Base-by-base conservation (phyloP, 768 basidiomycete species). In the Psilocybe cubensis region DNA sequence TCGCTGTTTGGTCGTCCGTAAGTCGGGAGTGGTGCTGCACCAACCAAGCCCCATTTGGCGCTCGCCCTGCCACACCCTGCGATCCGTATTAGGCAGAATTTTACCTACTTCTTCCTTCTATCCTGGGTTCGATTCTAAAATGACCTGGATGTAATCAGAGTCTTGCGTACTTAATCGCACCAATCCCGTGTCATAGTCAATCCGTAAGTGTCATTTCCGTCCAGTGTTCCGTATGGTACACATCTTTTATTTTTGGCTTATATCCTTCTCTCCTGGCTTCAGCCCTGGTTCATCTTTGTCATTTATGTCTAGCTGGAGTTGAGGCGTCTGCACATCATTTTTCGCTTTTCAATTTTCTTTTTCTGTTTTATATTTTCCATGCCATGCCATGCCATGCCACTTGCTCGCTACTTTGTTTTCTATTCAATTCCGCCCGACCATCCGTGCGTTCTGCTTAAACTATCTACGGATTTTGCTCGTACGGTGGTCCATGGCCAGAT, bases 141-240 rank as follows among this genome's bases (percentile, higher is more conserved):
- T 28, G 46, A 48, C 17, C 8, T 18, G 56, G 57, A 64, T 60
- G 55, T 40, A 54, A 62, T 58, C 55, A 61, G 49, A 43, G 45
- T 52, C 47, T 55, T 59, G 42, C 56, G 51, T 52, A 47, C 61
- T 56, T 57, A 52, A 60, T 62, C 59, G 57, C 48, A 56, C 53
- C 29, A 57, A 56, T n/a, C n/a, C 61, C 62, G 45, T 59, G 48
- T 33, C 50, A 53, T 52, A 58, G 45, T 31, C 52, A 45, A 21
- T 49, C 43, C 57, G 59, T 57, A 61, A 65, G 56, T 63, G 64
- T 66, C 53, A 63, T 43, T 61, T 56, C 65, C 62, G 62, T 52
- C 54, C 53, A 50, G 55, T 54, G 52, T n/a, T n/a, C n/a, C 55
- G 33, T 45, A 52, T 31, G 51, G 28, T 38, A 33, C 53, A 10